Evolutionary conservation across 768 basidiomycete species (phyloP), one percentile per base, ranked within the genome.

Genomic region (Lentinula boryana): DNA sequence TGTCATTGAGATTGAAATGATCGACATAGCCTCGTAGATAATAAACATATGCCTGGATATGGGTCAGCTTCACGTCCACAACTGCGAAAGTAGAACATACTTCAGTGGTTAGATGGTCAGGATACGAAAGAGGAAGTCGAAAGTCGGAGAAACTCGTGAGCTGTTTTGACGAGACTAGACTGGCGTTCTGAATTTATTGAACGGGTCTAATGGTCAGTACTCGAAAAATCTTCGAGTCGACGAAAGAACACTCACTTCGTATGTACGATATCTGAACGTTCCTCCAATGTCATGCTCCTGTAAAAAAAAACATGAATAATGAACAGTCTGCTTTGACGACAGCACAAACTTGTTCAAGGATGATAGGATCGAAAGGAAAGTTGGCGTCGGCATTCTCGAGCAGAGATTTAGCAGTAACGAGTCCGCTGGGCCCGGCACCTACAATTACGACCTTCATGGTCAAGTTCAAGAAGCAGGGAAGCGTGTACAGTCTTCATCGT

Each of bases 131-230:
- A 10, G 82, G 78, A 32, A 83, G 68, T 12, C 84, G 80, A 68
- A 82, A 85, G 68, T 86, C 84, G 33, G 80, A 81, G 69, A 85
- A 86, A 60, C 76, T 76, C 4, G 84, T 86, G 38, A 86, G 72
- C 66, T 85, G 83, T 65, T 84, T 85, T 12, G 80, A 80, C 13
- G 79, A 81, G n/a, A 84, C 83, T 23, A 84, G 70, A 18, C 70
- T 74, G 12, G 79, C 75, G 56, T 81, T 78, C 81, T 38, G 36
- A 38, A 27, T 27, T 27, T 4, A 0, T 3, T 83, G 67, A 36
- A 36, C 33, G 23, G 10, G 27, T 44, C 18, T 18, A 21, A 15
- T 38, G 50, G 16, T 40, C n/a, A 50, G 32, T 12, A 31, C 27
- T 31, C 38, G n/a, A 15, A 32, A 38, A 16, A n/a, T 23, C 18